Conservation (phyloP, 2,329 filamentous ascomycete species). For the Cercospora nicotianae region DNA sequence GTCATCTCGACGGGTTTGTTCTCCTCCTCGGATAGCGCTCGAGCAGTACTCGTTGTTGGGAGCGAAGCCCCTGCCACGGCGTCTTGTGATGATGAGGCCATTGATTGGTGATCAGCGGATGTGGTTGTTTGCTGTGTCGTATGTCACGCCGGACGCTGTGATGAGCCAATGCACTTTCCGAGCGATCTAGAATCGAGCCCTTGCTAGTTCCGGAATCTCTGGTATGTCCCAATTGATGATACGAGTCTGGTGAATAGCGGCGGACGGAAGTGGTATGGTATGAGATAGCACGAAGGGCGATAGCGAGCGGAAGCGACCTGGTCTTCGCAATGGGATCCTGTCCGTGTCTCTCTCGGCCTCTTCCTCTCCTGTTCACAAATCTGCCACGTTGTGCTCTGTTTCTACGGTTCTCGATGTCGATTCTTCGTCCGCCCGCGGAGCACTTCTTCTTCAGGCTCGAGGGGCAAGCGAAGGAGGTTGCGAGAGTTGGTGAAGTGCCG, state of each 20-base stretch:
- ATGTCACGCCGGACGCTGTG: not conserved
- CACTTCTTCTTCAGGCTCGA: not conserved
- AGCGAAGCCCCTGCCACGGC: constrained; percentile 24
- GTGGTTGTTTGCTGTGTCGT: not conserved
- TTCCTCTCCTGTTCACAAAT: not conserved
- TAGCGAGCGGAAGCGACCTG: constrained; percentile 11
- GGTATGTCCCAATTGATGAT: not conserved
- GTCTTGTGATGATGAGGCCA: constrained; percentile 19
- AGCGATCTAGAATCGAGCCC: not conserved
- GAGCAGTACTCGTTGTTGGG: constrained; percentile 9
- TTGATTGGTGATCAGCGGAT: constrained; percentile 1
- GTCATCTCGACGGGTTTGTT: constrained; percentile 18
- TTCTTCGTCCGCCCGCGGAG: not conserved
- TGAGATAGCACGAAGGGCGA: not conserved
- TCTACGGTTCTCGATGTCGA: not conserved
- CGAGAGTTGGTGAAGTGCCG: constrained; percentile 5
- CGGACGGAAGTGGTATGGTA: not conserved
- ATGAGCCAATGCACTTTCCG: not conserved
- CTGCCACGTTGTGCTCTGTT: not conserved
- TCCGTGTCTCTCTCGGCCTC: not conserved
- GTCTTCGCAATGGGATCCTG: constrained; percentile 6
- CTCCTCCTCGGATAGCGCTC: constrained; percentile 12
- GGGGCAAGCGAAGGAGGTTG: not conserved
- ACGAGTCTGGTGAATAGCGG: not conserved
- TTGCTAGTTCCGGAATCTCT: not conserved